Percentiles rank a stretch among this genome's conserved stretches.
phyloP scores from a whole-genome alignment of 495 filamentous ascomycete species.

The Melanomma pulvis-pyrius region DNA sequence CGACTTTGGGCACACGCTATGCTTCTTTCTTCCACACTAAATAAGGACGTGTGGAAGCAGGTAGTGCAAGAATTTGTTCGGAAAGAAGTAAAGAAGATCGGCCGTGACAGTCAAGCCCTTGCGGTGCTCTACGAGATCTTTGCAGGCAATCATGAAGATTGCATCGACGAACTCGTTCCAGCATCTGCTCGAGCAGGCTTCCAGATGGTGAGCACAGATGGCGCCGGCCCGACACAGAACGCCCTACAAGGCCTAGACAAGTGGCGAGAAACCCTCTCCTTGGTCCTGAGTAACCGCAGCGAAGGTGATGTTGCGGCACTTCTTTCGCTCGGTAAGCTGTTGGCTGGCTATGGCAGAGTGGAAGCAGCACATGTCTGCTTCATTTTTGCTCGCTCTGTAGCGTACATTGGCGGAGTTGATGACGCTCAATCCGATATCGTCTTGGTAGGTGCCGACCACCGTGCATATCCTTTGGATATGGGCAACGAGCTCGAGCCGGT shows the following conservation, averaged over 20 bases:
- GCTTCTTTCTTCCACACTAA: slow-evolving; percentile 79
- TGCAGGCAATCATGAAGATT: slow-evolving; percentile 90
- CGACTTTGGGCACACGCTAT: slow-evolving; percentile 96
- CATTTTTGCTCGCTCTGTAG: slow-evolving; percentile 58
- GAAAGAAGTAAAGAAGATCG: slow-evolving; percentile 80
- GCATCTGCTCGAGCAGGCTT: slow-evolving; percentile 88
- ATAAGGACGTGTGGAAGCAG: slow-evolving; percentile 76
- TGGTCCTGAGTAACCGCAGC: slow-evolving; percentile 86
- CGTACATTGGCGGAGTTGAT: slow-evolving; percentile 78
- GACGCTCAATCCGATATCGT: slow-evolving; percentile 78
- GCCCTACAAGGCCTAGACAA: slow-evolving; percentile 82
- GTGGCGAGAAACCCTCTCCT: slow-evolving; percentile 86
- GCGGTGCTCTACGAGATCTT: slow-evolving; percentile 91
- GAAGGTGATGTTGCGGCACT: slow-evolving; percentile 75
- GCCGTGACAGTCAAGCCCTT: slow-evolving; percentile 77
- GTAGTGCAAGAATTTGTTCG: slow-evolving; percentile 93
- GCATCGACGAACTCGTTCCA: slow-evolving; percentile 95
- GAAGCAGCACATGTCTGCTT: slow-evolving; percentile 93
- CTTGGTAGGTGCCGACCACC: slow-evolving; percentile 81
- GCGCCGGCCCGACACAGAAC: slow-evolving; percentile 66
- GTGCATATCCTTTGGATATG: slow-evolving; percentile 63
- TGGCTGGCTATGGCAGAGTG: slow-evolving; percentile 82
- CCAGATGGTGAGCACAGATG: slow-evolving; percentile 75
- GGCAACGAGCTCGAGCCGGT: slow-evolving; percentile 80
- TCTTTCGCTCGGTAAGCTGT: slow-evolving; percentile 75